These are phyloP conservation scores for Podaxis sp. DNA, from an alignment of 768 basidiomycete genomes.

Conservation along the genomic window DNA sequence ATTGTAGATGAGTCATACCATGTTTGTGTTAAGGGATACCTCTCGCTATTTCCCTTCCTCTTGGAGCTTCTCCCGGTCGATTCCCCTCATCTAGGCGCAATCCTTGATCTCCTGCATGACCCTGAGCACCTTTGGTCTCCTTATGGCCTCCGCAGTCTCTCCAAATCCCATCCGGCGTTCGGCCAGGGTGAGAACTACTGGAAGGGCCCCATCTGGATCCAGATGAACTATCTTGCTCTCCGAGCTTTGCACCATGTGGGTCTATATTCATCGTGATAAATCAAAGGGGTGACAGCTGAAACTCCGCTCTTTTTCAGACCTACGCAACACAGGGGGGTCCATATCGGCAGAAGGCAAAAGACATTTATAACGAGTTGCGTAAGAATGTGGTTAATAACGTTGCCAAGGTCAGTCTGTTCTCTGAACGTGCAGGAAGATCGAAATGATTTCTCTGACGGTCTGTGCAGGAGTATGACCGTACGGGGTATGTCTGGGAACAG, in stretches of 20 bases:
- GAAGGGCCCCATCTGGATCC: constrained; percentile 96
- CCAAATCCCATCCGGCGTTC: constrained; percentile 85
- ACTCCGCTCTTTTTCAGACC: constrained; percentile 40
- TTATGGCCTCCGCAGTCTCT: constrained; percentile 86
- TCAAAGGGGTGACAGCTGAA: neutral
- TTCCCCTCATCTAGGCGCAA: constrained; percentile 78
- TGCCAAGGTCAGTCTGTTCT: constrained; percentile 37
- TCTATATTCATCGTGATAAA: neutral
- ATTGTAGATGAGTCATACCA: constrained; percentile 83
- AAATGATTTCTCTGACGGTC: neutral
- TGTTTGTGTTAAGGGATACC: constrained; percentile 89
- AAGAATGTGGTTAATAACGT: constrained; percentile 86
- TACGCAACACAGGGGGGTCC: constrained; percentile 84
- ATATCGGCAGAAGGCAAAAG: constrained; percentile 65
- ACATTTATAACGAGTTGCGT: constrained; percentile 80
- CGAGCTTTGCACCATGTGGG: constrained; percentile 73
- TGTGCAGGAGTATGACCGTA: constrained; percentile 81
- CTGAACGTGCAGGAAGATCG: neutral
- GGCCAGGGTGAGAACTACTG: constrained; percentile 96
- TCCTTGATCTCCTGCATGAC: constrained; percentile 77
- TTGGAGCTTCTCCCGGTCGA: constrained; percentile 73
- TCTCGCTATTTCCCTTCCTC: constrained; percentile 92
- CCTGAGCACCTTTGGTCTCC: constrained; percentile 90
- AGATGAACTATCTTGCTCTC: constrained; percentile 93
- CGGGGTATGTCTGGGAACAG: constrained; percentile 97